Base-by-base conservation (phyloP, 202 grass and related monocot species). In the Zoysia matrella region DNA sequence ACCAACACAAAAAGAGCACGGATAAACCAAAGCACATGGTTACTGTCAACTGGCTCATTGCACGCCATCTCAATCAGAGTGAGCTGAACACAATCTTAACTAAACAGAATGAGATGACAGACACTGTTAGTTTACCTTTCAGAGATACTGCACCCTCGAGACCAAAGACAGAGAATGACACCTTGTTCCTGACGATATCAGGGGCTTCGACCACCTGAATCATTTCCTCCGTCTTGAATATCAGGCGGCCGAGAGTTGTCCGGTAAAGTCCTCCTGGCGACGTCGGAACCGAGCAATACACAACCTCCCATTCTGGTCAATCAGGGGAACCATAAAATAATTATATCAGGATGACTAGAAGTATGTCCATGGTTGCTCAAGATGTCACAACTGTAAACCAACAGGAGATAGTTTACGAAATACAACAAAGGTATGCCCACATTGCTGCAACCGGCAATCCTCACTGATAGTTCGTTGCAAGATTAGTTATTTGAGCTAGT, bases 191-290 rank as follows among this genome's bases (percentile, higher is more conserved):
- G 7, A 98, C 80, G 0, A 80, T n/a, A 30, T 98, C 90, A 14
- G 90, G 95, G 46, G 90, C 73, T 83, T 98, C 92, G 65, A 98
- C 90, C 40, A 72, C 85, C 83, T 98, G 95, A 65, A 95, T 8
- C 95, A 98, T 98, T 12, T 95, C 92, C n/a, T 93, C 85, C 6
- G 95, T 95, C 60, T 91, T 95, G 55, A 98, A 98, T 58, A 98
- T 71, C 65, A 98, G 86, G 58, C 95, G 82, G 0, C 95, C 95
- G 0, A 98, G 69, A 36, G 88, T 82, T 3, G 88, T 98, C 42
- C 92, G 87, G 64, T 98, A 93, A 11, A 86, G 77, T 40, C 92
- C 95, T 80, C 95, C 95, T 2, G 92, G 95, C 1, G 95, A 98
- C 14, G 95, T 98, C 2, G 95, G 88, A 73, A 88, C 85, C 1